These are phyloP conservation scores for Obelidium mucronatum DNA, from an alignment of 192 early-diverging fungal genomes.

Conservation along the genomic window DNA sequence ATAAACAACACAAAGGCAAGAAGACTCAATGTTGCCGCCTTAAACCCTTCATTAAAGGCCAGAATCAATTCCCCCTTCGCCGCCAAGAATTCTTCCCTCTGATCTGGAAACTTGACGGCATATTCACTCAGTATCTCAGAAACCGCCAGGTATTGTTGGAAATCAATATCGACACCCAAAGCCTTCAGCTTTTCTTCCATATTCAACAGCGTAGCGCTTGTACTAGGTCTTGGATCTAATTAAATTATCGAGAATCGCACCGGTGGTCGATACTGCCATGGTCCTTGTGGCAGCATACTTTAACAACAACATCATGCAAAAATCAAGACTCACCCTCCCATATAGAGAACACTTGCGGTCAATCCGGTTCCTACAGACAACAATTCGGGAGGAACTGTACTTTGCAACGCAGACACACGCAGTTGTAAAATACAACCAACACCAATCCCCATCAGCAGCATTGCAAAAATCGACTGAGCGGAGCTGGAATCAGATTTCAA, in stretches of 20 bases:
- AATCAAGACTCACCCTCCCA: conserved; percentile 31
- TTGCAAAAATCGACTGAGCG: conserved; percentile 61
- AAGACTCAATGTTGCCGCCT: conserved; percentile 3
- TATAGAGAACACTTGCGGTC: neutral
- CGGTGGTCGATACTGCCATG: conserved; percentile 42
- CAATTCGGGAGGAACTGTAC: conserved; percentile 62
- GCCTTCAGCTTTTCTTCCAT: neutral
- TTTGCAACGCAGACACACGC: conserved; percentile 75
- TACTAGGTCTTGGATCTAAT: conserved; percentile 17
- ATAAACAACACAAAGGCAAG: conserved; percentile 47
- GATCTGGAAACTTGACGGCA: neutral
- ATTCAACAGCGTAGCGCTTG: neutral
- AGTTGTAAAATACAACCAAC: conserved; percentile 78
- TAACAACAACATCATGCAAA: neutral
- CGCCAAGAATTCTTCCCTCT: neutral
- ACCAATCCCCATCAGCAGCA: conserved; percentile 77
- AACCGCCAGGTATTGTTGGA: too few species aligned
- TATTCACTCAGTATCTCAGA: neutral
- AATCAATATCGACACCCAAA: neutral
- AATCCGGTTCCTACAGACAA: conserved; percentile 73
- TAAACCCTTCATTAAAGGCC: conserved; percentile 29
- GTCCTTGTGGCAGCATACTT: neutral
- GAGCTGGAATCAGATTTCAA: conserved; percentile 58
- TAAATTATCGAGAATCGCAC: conserved; percentile 38
- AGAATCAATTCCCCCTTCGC: conserved; percentile 27